Base-by-base conservation (phyloP, 1,284 basidiomycete genomes). In the Trichosporon coremiiforme region DNA sequence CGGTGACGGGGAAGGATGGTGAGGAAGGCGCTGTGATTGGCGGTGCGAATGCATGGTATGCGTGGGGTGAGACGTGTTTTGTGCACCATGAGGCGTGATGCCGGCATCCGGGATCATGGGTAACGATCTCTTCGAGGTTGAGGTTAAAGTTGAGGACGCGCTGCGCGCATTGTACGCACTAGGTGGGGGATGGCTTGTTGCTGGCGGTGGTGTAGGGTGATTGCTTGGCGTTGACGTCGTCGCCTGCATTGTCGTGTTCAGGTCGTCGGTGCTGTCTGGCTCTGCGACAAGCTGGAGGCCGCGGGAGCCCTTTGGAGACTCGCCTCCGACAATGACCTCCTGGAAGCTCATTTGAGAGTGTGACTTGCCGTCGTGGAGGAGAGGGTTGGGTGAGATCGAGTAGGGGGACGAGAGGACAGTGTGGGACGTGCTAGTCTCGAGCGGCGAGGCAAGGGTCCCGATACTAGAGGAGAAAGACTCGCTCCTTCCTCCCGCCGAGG, bases 401-500 rank as follows among this genome's bases (percentile, higher is more conserved):
- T 74, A 74, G 2, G 73, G 73, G 10, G 73, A 74, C 15, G 35
- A 29, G 17, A 69, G 69, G 12, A 57, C 22, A 45, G 60, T 33
- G 29, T 47, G 63, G 17, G 68, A 57, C 29, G 69, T 60, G 36
- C 29, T 60, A 13, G 57, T 31, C 31, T 71, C 68, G 63, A 70
- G 69, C 25, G 73, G 70, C 7, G 71, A 69, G 29, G 72, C 31
- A 3, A 60, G 57, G 2, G 29, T 68, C 35, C 75, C 74, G 20
- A 80, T 70, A 2, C 74, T 77, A 1, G 78, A 78, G 2, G 78
- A 76, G 13, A 78, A 72, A 9, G 78, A 79, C 6, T 73, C 73
- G n/a, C 76, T 75, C n/a, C 79, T 78, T 22, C 72, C 73, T n/a
- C 80, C 81, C 9, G 81, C 80, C 15, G 74, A 69, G 7, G 73